phyloP scores from a whole-genome alignment of 1,139 yeast genomes.

The Debaryomyces udenii region DNA sequence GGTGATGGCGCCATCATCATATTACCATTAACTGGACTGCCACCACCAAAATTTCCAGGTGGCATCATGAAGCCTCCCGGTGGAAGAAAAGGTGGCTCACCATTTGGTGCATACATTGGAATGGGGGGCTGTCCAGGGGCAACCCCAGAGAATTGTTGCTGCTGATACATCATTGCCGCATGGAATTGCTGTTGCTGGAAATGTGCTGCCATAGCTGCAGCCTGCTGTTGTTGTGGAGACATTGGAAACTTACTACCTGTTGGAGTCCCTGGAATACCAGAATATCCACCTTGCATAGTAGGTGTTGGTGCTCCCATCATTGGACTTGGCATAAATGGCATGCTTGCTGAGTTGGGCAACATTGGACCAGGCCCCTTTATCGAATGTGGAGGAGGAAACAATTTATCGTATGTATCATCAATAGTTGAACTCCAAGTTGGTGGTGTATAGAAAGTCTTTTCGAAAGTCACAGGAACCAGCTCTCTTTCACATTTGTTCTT shows the following conservation, averaged over 20 bases:
- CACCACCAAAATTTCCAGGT: slow-evolving; percentile 32
- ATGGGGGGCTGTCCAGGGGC: slow-evolving; percentile 42
- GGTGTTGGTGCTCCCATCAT: slow-evolving; percentile 27
- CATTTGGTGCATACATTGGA: slow-evolving; percentile 35
- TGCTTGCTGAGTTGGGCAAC: slow-evolving; percentile 21
- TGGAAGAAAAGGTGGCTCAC: slow-evolving; percentile 37
- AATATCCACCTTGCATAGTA: slow-evolving; percentile 19
- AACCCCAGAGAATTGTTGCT: slow-evolving; percentile 32
- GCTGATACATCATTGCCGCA: slow-evolving; percentile 45
- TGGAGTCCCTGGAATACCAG: slow-evolving; percentile 18
- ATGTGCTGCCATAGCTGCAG: slow-evolving; percentile 38
- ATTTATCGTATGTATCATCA: slow-evolving; percentile 53
- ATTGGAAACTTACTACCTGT: slow-evolving; percentile 24
- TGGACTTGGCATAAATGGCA: slow-evolving; percentile 38
- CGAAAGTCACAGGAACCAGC: slow-evolving; percentile 37
- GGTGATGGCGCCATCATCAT: slow-evolving; percentile 23
- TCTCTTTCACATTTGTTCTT: slow-evolving; percentile 38
- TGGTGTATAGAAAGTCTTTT: slow-evolving; percentile 70
- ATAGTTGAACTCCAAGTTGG: slow-evolving; percentile 77
- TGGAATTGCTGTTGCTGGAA: slow-evolving; percentile 43
- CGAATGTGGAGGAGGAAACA: slow-evolving; percentile 39
- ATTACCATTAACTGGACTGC: slow-evolving; percentile 35
- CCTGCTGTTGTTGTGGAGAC: slow-evolving; percentile 33
- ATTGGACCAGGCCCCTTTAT: slow-evolving; percentile 22
- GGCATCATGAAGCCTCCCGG: slow-evolving; percentile 44